phyloP scores from a whole-genome alignment of 805 yeast species.

The Wickerhamiella occidentalis region DNA sequence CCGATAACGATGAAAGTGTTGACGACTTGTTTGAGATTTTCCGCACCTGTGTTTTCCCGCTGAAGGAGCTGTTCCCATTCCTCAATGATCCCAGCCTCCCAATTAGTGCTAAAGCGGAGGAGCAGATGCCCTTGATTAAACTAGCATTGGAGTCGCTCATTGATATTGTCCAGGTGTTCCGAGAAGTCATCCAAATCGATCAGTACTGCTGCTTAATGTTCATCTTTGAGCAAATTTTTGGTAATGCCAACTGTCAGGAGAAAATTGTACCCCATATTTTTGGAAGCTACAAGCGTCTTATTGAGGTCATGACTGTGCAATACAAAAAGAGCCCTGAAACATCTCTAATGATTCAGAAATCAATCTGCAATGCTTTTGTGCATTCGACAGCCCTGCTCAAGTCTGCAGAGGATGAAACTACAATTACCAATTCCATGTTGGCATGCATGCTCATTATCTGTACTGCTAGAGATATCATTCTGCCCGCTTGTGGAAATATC shows the following conservation, averaged over 20 bases:
- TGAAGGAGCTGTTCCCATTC: constrained; percentile 30
- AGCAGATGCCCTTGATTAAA: constrained; percentile 30
- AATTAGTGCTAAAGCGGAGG: neutral
- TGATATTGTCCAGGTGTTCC: constrained; percentile 53
- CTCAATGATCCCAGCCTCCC: neutral
- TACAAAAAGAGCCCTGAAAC: constrained; percentile 31
- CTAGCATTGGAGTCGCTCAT: constrained; percentile 40
- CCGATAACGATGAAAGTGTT: constrained; percentile 40
- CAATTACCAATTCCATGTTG: constrained; percentile 13
- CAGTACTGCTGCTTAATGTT: constrained; percentile 57
- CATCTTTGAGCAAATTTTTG: constrained; percentile 46
- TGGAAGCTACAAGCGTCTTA: constrained; percentile 38
- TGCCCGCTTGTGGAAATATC: constrained; percentile 3
- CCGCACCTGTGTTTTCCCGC: constrained; percentile 52
- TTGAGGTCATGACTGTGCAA: constrained; percentile 24
- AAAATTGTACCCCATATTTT: constrained; percentile 41
- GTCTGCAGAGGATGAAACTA: constrained; percentile 1
- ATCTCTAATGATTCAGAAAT: constrained; percentile 10
- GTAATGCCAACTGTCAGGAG: constrained; percentile 31
- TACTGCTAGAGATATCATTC: constrained; percentile 4
- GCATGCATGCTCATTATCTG: constrained; percentile 14
- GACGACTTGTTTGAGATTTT: constrained; percentile 75
- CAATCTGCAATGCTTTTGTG: constrained; percentile 11
- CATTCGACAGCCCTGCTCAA: constrained; percentile 8
- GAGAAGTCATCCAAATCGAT: constrained; percentile 57